Evolutionary conservation across 352 stramenopile genomes (phyloP).

Genomic region (Globisporangium spiculum): DNA sequence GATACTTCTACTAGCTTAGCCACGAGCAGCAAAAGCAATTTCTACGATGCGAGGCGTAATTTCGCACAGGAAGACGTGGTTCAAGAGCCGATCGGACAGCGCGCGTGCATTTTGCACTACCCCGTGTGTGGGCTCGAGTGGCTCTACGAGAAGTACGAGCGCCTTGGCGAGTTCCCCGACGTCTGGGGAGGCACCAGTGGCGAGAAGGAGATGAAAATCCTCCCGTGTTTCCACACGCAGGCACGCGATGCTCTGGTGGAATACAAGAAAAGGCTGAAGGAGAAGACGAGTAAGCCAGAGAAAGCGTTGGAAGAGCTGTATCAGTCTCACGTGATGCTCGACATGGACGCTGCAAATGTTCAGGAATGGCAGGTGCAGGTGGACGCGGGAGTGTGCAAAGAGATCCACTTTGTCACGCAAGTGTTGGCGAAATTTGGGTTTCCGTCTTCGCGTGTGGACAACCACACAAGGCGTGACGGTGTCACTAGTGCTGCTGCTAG

Average conservation of each 20-base stretch:
- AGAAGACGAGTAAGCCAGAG: neutral
- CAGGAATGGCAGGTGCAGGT: conserved; percentile 26
- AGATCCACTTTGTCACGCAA: conserved; percentile 27
- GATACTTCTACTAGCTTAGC: neutral
- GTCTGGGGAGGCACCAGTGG: conserved; percentile 25
- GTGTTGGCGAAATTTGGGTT: conserved; percentile 17
- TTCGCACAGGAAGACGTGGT: conserved; percentile 10
- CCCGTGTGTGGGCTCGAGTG: conserved; percentile 39
- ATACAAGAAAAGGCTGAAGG: neutral
- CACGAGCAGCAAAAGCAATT: conserved; percentile 21
- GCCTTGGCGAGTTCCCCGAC: conserved; percentile 24
- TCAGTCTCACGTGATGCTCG: conserved; percentile 26
- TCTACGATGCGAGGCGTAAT: conserved; percentile 30
- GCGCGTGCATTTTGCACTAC: conserved; percentile 31
- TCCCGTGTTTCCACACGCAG: conserved; percentile 40
- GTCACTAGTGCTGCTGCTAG: neutral
- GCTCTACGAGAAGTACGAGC: conserved; percentile 37
- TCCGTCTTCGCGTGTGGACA: neutral
- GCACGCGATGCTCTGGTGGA: conserved; percentile 21
- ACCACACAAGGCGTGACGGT: neutral
- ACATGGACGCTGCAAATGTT: neutral
- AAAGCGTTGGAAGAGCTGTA: conserved; percentile 20
- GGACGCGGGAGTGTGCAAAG: conserved; percentile 27
- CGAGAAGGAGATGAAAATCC: conserved; percentile 20
- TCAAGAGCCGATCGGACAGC: neutral